These are phyloP conservation scores for Phytophthora sansomeana DNA, from an alignment of 352 stramenopile species.

Conservation along the genomic window DNA sequence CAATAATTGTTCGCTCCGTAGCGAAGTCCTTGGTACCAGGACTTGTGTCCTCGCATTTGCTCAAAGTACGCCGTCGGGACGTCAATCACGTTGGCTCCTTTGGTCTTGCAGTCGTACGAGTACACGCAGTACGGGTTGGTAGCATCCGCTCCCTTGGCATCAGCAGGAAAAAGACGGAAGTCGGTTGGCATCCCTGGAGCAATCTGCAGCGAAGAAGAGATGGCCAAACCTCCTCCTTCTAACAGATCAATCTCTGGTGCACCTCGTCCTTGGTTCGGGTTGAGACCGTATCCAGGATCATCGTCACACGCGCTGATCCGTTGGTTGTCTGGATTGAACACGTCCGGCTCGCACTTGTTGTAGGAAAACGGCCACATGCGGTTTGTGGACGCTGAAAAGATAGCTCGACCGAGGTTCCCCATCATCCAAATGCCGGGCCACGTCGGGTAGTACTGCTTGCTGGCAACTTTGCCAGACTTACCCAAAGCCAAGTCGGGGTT, in stretches of 20 bases:
- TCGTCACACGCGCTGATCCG: conserved; percentile 84
- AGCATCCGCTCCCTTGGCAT: conserved; percentile 27
- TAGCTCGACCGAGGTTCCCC: conserved; percentile 92
- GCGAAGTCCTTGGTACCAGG: conserved; percentile 65
- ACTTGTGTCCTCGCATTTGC: conserved; percentile 51
- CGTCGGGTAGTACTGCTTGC: conserved; percentile 68
- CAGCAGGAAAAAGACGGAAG: conserved; percentile 63
- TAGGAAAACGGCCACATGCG: conserved; percentile 96
- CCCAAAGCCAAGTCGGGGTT: conserved; percentile 55
- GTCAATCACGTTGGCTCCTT: conserved; percentile 58
- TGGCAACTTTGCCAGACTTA: conserved; percentile 48
- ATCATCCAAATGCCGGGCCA: conserved; percentile 96
- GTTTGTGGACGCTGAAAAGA: conserved; percentile 91
- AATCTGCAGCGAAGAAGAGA: conserved; percentile 93
- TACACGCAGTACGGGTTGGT: conserved; percentile 58
- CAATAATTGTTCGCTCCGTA: conserved; percentile 64
- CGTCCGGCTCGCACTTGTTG: conserved; percentile 81
- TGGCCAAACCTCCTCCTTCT: conserved; percentile 82
- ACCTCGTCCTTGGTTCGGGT: conserved; percentile 83
- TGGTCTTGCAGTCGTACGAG: conserved; percentile 55
- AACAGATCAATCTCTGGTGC: conserved; percentile 95
- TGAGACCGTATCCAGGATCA: conserved; percentile 90
- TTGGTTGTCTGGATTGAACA: conserved; percentile 51
- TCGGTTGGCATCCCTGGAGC: conserved; percentile 68
- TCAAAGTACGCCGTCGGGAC: conserved; percentile 51